phyloP scores from a whole-genome alignment of 2,329 filamentous ascomycete genomes.

The Colletotrichum lindemuthianum region DNA sequence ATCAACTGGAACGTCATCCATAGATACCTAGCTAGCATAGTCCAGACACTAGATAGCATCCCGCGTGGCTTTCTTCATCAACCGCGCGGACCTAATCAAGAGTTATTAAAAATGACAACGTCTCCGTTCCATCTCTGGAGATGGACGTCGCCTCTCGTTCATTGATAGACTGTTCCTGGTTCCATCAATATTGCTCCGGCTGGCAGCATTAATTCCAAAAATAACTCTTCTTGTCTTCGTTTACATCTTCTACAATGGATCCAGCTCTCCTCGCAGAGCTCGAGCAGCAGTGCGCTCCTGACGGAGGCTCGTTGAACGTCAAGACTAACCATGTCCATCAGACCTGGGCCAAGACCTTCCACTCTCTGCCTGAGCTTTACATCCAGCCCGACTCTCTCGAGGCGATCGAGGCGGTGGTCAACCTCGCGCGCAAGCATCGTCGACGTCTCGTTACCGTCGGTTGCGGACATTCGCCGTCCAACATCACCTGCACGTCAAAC shows the following conservation, averaged over 20 bases:
- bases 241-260: constrained; percentile 44
- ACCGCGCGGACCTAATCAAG: no score
- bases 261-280: constrained; percentile 49
- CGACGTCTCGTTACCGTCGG: constrained; percentile 88
- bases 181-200: no score
- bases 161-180: no score
- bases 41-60: no score
- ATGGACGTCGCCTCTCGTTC: no score
- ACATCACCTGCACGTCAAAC: constrained; percentile 90
- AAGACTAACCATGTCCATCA: constrained; percentile 78
- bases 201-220: no score
- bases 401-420: constrained; percentile 87
- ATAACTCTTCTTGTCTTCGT: no score
- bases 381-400: constrained; percentile 81
- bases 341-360: constrained; percentile 96
- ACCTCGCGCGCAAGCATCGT: constrained; percentile 81
- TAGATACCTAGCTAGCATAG: no score
- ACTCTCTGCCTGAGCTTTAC: constrained; percentile 89
- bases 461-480: constrained; percentile 90
- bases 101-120: no score
- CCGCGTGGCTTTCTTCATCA: no score
- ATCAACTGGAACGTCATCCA: no score
- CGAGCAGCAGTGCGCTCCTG: constrained; percentile 40
- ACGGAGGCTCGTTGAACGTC: constrained; percentile 78
- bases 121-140: no score